These are phyloP conservation scores for Halteria grandinella DNA, from an alignment of 73 alveolate species.

Conservation along the genomic window DNA sequence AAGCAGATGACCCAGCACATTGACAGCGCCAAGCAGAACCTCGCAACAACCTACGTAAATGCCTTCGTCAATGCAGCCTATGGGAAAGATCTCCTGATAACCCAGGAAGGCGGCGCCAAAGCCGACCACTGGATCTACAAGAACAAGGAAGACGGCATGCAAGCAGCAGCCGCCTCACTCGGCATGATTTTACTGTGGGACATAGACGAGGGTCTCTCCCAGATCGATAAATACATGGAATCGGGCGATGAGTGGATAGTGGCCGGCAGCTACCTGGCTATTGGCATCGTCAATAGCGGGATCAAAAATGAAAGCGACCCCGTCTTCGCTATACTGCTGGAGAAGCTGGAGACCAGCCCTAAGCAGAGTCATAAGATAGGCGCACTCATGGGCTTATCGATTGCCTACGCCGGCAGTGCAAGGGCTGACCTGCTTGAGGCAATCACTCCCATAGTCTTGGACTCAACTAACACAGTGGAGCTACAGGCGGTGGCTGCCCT, in stretches of 20 bases:
- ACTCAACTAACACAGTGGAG: conserved; percentile 86
- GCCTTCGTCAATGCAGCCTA: conserved; percentile 99
- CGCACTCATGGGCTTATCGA: conserved; percentile 82
- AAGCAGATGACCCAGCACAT: conserved; percentile 66
- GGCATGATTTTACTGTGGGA: conserved; percentile 92
- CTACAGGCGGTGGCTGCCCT: conserved; percentile 97
- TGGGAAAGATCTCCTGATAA: conserved; percentile 94
- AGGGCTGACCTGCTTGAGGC: conserved; percentile 85
- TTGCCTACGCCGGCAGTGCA: conserved; percentile 95
- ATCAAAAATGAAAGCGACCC: conserved; percentile 90
- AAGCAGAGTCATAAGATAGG: conserved; percentile 75
- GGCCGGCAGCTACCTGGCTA: conserved; percentile 93
- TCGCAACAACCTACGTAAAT: conserved; percentile 96
- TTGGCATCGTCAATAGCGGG: conserved; percentile 89
- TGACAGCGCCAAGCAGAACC: conserved; percentile 85
- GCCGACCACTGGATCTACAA: conserved; percentile 90
- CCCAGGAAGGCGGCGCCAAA: conserved; percentile 56
- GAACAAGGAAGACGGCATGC: conserved; percentile 86
- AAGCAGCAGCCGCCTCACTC: conserved; percentile 89
- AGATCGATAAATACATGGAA: conserved; percentile 89
- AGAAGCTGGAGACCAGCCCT: conserved; percentile 73
- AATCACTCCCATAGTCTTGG: conserved; percentile 75
- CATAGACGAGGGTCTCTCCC: conserved; percentile 92
- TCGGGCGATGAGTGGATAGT: conserved; percentile 73
- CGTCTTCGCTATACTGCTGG: conserved; percentile 84